A percentile compares a stretch with the other conserved stretches of the same genome.
These are phyloP conservation scores for Russula lepida DNA, from an alignment of 768 basidiomycete species.

Conservation along the genomic window DNA sequence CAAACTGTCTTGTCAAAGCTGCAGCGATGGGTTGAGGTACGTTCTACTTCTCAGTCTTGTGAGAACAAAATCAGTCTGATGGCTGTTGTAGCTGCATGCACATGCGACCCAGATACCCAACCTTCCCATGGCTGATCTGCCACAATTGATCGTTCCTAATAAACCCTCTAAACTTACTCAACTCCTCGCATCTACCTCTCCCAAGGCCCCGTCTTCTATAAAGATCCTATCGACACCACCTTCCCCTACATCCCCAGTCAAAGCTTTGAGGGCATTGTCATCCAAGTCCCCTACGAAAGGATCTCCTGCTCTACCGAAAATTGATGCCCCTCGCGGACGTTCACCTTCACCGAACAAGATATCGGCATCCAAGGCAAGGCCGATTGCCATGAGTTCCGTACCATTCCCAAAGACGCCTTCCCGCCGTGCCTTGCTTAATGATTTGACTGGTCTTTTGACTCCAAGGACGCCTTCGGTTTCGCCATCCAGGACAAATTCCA, in stretches of 20 bases:
- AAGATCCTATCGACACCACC: constrained; percentile 28
- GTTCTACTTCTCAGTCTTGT: constrained; percentile 16
- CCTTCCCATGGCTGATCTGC: constrained; percentile 59
- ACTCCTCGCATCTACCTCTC: constrained; percentile 64
- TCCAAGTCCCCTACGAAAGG: constrained; percentile 30
- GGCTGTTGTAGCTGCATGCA: constrained; percentile 42
- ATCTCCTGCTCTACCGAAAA: constrained; percentile 26
- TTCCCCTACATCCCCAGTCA: constrained; percentile 28
- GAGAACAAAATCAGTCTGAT: background rate
- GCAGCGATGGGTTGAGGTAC: constrained; percentile 54
- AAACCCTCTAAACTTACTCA: constrained; percentile 66
- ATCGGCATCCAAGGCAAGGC: constrained; percentile 23
- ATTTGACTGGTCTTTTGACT: constrained; percentile 32
- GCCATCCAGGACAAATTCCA: constrained; percentile 23
- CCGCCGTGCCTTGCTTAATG: constrained; percentile 31
- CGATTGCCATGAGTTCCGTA: constrained; percentile 40
- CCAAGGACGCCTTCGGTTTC: constrained; percentile 29
- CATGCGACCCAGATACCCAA: constrained; percentile 38
- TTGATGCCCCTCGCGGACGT: constrained; percentile 44
- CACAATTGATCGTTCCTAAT: constrained; percentile 40
- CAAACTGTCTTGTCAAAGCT: constrained; percentile 52
- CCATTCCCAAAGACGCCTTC: constrained; percentile 59
- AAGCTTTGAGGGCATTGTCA: constrained; percentile 27
- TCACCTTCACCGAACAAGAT: constrained; percentile 28
- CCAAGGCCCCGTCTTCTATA: constrained; percentile 38